Evolutionary conservation across 2,329 filamentous ascomycete genomes (phyloP).

Genomic region (Trichoderma sp.): DNA sequence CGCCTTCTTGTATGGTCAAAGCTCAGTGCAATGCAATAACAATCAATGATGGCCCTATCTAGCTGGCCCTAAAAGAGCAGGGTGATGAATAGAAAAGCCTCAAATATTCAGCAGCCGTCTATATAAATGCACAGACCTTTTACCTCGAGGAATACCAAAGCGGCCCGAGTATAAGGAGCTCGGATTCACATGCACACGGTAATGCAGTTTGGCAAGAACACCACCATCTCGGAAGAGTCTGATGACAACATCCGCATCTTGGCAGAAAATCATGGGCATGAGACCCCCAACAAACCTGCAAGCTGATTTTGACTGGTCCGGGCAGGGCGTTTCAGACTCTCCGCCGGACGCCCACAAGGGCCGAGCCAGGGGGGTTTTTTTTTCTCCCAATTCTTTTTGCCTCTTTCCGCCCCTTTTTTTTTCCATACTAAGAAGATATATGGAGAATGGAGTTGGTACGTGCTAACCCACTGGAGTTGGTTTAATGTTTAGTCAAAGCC

Average conservation of each 20-base stretch:
- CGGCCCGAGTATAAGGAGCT: not conserved
- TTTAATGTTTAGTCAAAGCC: not conserved
- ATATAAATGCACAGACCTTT: not conserved
- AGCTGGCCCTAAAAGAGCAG: not conserved
- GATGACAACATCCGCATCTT: not conserved
- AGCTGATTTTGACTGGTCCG: not conserved
- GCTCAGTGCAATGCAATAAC: not conserved
- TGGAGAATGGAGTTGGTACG: not conserved
- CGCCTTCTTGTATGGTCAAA: not conserved
- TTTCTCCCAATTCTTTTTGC: not conserved
- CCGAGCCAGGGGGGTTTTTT: not conserved
- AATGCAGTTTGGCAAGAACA: not conserved
- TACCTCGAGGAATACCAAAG: not conserved
- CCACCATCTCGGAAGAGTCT: not conserved
- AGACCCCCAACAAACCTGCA: slow-evolving; percentile 2
- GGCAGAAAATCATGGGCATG: not conserved
- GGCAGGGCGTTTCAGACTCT: slow-evolving; percentile 5
- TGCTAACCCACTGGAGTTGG: not conserved
- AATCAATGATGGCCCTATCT: too few species aligned
- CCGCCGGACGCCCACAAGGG: not conserved
- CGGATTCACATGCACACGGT: not conserved
- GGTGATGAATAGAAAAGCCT: not conserved
- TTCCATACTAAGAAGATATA: too few species aligned
- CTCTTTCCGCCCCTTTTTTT: not conserved
- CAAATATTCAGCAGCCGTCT: not conserved